phyloP scores from a whole-genome alignment of 345 rosid species.

The Camelina hispida region DNA sequence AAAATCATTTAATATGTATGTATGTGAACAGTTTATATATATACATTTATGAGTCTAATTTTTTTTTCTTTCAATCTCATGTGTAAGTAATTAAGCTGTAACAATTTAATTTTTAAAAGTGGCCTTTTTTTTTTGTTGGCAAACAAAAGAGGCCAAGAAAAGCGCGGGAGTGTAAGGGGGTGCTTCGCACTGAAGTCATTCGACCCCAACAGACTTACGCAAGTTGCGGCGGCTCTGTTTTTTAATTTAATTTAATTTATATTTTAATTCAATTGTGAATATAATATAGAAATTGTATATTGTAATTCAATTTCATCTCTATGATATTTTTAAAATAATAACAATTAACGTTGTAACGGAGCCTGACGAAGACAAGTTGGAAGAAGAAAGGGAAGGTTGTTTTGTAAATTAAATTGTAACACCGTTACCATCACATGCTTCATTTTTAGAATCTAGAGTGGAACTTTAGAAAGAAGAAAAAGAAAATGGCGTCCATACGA shows the following conservation, averaged over 20 bases:
- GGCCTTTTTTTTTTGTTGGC: too few species aligned
- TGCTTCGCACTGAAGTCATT: slow-evolving; percentile 36
- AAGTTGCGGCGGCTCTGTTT: slow-evolving; percentile 43
- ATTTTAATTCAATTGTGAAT: too few species aligned
- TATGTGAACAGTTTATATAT: too few species aligned
- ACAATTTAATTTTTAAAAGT: not conserved
- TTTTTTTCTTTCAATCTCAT: not conserved
- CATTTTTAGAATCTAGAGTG: not conserved
- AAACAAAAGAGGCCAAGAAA: slow-evolving; percentile 15
- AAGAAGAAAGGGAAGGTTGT: not conserved
- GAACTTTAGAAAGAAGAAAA: not conserved
- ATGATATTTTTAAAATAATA: too few species aligned
- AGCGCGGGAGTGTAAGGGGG: too few species aligned
- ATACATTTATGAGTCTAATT: too few species aligned
- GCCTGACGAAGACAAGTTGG: slow-evolving; percentile 34
- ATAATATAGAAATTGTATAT: too few species aligned
- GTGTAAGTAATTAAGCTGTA: too few species aligned
- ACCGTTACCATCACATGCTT: slow-evolving; percentile 30
- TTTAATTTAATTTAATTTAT: too few species aligned
- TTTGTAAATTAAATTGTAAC: slow-evolving; percentile 9
- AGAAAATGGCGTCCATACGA: not conserved
- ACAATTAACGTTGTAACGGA: slow-evolving; percentile 24
- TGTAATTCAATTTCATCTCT: not conserved
- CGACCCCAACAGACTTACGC: slow-evolving; percentile 41
- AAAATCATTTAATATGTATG: not conserved